phyloP scores from a whole-genome alignment of 1,284 basidiomycete species.

The Acaromyces ingoldii region DNA sequence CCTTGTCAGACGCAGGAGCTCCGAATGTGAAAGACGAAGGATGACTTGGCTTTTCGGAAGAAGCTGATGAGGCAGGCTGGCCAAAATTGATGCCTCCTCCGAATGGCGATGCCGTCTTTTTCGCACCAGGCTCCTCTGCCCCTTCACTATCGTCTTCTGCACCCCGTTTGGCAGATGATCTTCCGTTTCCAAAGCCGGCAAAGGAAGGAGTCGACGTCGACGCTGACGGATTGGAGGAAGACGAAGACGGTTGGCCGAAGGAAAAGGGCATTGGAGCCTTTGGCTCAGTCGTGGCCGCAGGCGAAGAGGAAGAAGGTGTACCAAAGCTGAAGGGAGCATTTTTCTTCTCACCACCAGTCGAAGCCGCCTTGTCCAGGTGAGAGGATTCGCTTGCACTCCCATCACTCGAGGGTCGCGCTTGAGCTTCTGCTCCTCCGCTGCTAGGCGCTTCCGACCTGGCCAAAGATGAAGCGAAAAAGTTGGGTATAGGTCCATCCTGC shows the following conservation, averaged over 20 bases:
- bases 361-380: too few species aligned
- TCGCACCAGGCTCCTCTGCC: too few species aligned
- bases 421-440: not conserved
- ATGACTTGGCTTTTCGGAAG: not conserved
- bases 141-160: not conserved
- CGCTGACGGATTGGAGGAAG: not conserved
- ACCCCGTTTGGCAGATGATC: not conserved
- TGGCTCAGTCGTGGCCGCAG: slow-evolving; percentile 14
- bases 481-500: slow-evolving; percentile 40
- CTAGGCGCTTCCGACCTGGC: not conserved
- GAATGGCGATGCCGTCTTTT: slow-evolving; percentile 3
- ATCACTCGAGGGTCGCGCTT: not conserved
- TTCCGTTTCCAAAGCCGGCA: not conserved
- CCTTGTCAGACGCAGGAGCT: slow-evolving; percentile 4
- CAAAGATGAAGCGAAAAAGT: slow-evolving; percentile 28
- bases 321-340: slow-evolving; percentile 26
- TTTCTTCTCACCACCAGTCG: not conserved
- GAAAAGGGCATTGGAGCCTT: slow-evolving; percentile 27
- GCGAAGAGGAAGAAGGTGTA: slow-evolving; percentile 13
- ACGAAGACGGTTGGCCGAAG: slow-evolving; percentile 16
- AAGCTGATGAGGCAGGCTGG: slow-evolving; percentile 5
- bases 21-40: slow-evolving; percentile 3
- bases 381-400: not conserved
- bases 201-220: not conserved
- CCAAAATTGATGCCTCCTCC: slow-evolving; percentile 13